Evolutionary conservation across 2,329 filamentous ascomycete genomes (phyloP).

Genomic region (Aspergillus proliferans): DNA sequence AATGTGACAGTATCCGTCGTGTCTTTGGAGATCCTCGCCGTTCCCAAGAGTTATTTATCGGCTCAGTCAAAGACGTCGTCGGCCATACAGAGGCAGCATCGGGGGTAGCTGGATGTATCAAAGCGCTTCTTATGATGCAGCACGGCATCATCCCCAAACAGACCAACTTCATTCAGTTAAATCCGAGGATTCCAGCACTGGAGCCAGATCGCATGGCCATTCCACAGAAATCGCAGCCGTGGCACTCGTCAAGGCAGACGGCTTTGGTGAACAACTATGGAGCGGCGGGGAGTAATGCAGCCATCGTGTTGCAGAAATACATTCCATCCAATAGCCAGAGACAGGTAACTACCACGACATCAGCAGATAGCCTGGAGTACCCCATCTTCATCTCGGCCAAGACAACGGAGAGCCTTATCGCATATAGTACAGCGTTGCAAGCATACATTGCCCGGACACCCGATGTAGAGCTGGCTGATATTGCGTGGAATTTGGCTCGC

Average conservation of each 20-base stretch:
- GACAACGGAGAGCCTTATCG: no score
- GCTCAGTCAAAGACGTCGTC: conserved; percentile 23
- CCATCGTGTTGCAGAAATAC: not conserved
- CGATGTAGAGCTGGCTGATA: not conserved
- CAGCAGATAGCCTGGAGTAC: no score
- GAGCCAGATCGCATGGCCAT: conserved; percentile 12
- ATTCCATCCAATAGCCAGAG: not conserved
- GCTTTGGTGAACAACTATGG: conserved; percentile 1
- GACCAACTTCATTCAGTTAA: conserved; percentile 16
- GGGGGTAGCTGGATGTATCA: conserved; percentile 18
- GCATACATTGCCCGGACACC: no score
- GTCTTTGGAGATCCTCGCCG: conserved; percentile 10
- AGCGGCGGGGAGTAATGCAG: conserved; percentile 2
- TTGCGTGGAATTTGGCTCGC: conserved; percentile 1
- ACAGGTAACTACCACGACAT: no score
- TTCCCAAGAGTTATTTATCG: conserved; percentile 8
- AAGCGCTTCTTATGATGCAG: conserved; percentile 17
- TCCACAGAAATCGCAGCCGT: conserved; percentile 2
- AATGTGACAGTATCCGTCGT: conserved; percentile 16
- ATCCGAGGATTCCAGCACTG: conserved; percentile 14
- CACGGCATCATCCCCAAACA: conserved; percentile 17
- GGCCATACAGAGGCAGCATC: conserved; percentile 24
- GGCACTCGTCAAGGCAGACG: conserved; percentile 1
- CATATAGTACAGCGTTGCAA: no score
- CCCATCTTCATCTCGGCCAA: no score